Evolutionary conservation across 2,329 filamentous ascomycete genomes (phyloP).

Genomic region (Colletotrichum ledebouriae): DNA sequence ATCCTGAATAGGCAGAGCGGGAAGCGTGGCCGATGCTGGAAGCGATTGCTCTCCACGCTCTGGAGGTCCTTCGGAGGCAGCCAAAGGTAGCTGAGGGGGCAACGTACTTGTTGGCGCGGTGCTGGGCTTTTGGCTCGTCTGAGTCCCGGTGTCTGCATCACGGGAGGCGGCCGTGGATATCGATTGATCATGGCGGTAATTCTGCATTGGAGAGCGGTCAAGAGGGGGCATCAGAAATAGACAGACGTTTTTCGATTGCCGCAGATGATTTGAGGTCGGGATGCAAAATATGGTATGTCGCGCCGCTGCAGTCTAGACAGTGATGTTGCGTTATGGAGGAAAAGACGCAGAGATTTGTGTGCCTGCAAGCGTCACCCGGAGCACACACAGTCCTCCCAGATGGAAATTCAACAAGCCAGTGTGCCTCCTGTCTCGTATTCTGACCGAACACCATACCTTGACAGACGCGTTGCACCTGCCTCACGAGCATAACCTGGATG

Average conservation of each 20-base stretch:
- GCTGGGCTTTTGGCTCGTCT: slow-evolving; percentile 30
- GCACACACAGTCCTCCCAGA: not conserved
- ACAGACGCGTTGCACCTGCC: not conserved
- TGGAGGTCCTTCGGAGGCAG: slow-evolving; percentile 4
- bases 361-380: not conserved
- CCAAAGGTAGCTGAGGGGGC: slow-evolving; percentile 20
- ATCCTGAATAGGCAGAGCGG: slow-evolving; percentile 39
- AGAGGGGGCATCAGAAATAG: slow-evolving; percentile 19
- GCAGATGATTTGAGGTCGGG: not conserved
- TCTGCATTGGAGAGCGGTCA: slow-evolving; percentile 48
- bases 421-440: slow-evolving; percentile 2
- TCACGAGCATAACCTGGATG: not conserved
- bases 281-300: slow-evolving; percentile 8
- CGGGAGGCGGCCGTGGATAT: slow-evolving; percentile 45
- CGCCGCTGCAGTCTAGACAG: slow-evolving; percentile 3
- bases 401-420: not conserved
- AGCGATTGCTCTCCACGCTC: slow-evolving; percentile 1
- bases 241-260: not conserved
- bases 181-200: slow-evolving; percentile 48
- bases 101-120: slow-evolving; percentile 37
- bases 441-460: slow-evolving; percentile 1
- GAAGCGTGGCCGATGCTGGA: slow-evolving; percentile 41
- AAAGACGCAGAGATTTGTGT: not conserved
- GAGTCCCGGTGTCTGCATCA: slow-evolving; percentile 41
- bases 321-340: not conserved